Conservation (phyloP, 2,329 filamentous ascomycete genomes). For the Botryotinia calthae region DNA sequence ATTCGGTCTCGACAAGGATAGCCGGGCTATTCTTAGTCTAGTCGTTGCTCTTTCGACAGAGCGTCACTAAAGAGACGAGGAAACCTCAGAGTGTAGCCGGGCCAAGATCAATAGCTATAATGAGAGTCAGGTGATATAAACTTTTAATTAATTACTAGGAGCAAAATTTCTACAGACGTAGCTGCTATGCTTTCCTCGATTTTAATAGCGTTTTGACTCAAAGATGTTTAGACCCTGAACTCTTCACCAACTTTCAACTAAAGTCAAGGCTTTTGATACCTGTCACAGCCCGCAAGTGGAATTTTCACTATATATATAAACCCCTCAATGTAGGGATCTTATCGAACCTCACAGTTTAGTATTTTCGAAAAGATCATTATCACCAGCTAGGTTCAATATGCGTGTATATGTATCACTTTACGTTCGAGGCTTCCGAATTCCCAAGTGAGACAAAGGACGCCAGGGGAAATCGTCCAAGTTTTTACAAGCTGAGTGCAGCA, state of each 20-base stretch:
- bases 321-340: background rate
- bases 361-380: fast-evolving
- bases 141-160: background rate
- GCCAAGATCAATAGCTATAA: background rate
- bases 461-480: background rate
- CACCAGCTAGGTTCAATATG: background rate
- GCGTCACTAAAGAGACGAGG: too few species aligned
- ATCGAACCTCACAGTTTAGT: background rate
- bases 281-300: background rate
- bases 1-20: background rate
- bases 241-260: background rate
- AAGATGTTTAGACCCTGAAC: background rate
- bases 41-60: too few species aligned
- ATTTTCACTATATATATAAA: background rate
- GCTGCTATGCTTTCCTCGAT: background rate
- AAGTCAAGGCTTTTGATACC: background rate
- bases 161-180: background rate
- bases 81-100: too few species aligned
- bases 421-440: background rate
- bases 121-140: background rate
- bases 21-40: too few species aligned
- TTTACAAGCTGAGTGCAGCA: too few species aligned
- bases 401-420: background rate
- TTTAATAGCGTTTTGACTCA: background rate
- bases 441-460: background rate